Percentiles rank a stretch among this genome's conserved stretches.
These are phyloP conservation scores for Tolypocladium sp. DNA, from an alignment of 2,329 filamentous ascomycete genomes.

Conservation along the genomic window DNA sequence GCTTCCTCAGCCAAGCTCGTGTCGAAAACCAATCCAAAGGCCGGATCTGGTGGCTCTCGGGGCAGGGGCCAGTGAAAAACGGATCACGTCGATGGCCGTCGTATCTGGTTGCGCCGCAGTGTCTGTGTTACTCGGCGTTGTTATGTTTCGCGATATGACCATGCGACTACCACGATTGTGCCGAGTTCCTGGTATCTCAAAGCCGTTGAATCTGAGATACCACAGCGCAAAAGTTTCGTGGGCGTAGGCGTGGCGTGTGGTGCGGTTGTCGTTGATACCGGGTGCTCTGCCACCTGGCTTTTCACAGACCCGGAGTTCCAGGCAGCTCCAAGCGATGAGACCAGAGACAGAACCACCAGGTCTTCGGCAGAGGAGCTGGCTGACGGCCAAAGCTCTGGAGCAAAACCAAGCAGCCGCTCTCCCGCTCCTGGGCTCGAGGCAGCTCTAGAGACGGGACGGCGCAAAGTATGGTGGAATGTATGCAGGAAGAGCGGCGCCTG, in stretches of 20 bases:
- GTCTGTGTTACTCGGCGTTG: constrained; percentile 10
- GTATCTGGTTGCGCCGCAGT: constrained; percentile 12
- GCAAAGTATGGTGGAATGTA: neutral
- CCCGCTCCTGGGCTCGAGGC: neutral
- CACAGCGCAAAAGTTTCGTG: neutral
- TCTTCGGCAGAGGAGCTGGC: neutral
- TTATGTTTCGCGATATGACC: constrained; percentile 9
- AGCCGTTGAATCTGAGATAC: neutral
- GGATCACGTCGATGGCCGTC: constrained; percentile 9
- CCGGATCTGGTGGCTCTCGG: constrained; percentile 1
- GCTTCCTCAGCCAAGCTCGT: constrained; percentile 8
- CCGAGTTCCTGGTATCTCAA: neutral
- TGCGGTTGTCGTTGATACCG: neutral
- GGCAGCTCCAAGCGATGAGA: neutral
- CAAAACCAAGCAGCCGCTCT: neutral
- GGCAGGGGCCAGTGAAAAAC: constrained; percentile 6
- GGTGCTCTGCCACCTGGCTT: neutral
- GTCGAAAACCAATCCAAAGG: constrained; percentile 5
- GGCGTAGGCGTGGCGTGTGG: neutral
- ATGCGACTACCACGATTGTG: constrained; percentile 8
- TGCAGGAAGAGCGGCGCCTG: neutral
- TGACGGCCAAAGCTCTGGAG: neutral
- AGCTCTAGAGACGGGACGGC: neutral
- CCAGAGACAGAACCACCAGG: neutral
- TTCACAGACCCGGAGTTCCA: neutral